Percentiles rank a stretch among this genome's conserved stretches.
Conservation (phyloP, 257 asterid genomes). For the Petrea volubilis region DNA sequence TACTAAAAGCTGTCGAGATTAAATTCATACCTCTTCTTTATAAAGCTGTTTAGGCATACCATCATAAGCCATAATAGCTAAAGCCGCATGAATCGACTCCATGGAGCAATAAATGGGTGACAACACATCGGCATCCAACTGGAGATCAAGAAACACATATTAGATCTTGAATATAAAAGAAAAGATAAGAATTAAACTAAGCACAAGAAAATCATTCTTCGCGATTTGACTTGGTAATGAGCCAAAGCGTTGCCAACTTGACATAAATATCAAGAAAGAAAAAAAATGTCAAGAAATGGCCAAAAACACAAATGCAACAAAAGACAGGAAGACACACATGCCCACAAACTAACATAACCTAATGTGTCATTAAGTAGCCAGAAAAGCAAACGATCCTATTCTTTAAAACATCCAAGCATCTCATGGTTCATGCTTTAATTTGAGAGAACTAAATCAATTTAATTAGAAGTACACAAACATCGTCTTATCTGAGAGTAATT, state of each 20-base stretch:
- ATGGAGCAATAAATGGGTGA: constrained; percentile 74
- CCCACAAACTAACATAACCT: constrained; percentile 1
- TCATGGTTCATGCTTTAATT: not conserved
- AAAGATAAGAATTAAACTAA: not conserved
- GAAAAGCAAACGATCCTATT: not conserved
- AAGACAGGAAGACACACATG: not conserved
- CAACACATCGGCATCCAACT: constrained; percentile 83
- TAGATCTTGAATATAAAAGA: not conserved
- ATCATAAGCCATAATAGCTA: constrained; percentile 76
- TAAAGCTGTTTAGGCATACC: constrained; percentile 95
- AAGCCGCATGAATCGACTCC: constrained; percentile 95
- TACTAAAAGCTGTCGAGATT: constrained; percentile 21
- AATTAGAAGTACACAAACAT: not conserved
- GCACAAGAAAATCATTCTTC: constrained; percentile 12
- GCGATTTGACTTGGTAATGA: constrained; percentile 10
- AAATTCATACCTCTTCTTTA: constrained; percentile 79
- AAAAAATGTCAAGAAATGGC: constrained; percentile 6
- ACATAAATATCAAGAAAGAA: constrained; percentile 14
- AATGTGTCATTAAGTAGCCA: not conserved
- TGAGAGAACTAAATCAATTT: not conserved
- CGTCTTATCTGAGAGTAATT: not conserved
- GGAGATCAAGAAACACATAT: constrained; percentile 38
- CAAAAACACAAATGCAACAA: constrained; percentile 8
- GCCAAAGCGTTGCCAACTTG: constrained; percentile 13
- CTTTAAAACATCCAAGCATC: constrained; percentile 1